Evolutionary conservation across 371 early-diverging fungal species (phyloP).

Genomic region (Mortierella sp.): DNA sequence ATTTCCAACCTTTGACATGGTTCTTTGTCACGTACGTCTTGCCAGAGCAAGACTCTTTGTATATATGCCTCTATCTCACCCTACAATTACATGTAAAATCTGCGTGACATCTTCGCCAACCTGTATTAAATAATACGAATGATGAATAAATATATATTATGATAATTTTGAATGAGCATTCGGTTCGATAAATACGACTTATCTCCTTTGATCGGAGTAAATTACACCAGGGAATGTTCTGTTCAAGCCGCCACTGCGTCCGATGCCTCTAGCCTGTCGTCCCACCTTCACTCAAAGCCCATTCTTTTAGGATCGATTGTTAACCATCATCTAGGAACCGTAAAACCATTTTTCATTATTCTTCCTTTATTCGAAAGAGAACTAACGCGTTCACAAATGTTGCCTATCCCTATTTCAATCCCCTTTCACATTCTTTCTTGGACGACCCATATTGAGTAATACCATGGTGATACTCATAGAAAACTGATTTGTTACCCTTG

Average conservation of each 20-base stretch:
- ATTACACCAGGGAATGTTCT: too few relatives aligned
- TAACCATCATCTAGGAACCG: background rate
- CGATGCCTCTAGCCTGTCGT: too few relatives aligned
- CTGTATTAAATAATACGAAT: too few relatives aligned
- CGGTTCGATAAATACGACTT: too few relatives aligned
- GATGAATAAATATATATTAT: too few relatives aligned
- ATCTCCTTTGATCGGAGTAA: too few relatives aligned
- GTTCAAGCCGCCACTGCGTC: too few relatives aligned
- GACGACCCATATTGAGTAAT: background rate
- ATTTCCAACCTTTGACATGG: too few relatives aligned
- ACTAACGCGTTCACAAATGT: background rate
- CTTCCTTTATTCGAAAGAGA: conserved; percentile 9
- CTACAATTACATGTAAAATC: background rate
- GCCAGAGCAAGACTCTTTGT: background rate
- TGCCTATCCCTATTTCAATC: conserved; percentile 3
- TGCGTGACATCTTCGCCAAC: background rate
- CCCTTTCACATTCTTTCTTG: conserved; percentile 1
- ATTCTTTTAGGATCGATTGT: background rate
- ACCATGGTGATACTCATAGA: background rate
- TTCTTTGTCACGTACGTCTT: too few relatives aligned
- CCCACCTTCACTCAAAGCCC: too few relatives aligned
- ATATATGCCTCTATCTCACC: background rate
- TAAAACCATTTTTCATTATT: background rate
- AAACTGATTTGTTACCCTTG: background rate
- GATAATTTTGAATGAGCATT: too few relatives aligned